phyloP scores from a whole-genome alignment of 2,329 filamentous ascomycete genomes.

The Fusarium staphyleae region DNA sequence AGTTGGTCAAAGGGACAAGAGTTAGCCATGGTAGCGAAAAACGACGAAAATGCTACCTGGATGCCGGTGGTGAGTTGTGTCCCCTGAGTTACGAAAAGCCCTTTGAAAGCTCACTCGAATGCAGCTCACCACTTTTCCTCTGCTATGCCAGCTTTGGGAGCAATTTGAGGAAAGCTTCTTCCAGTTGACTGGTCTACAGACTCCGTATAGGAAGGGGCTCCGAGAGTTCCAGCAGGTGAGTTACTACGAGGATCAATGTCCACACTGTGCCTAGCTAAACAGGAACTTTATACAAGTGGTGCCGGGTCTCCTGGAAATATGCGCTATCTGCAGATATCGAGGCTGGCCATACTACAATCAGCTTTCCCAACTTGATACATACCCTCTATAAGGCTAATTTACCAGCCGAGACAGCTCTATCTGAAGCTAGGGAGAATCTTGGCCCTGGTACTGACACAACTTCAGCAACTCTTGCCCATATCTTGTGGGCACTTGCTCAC shows the following conservation, averaged over 20 bases:
- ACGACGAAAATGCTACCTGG: conserved; percentile 42
- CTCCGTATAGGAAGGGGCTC: conserved; percentile 10
- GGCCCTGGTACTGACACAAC: conserved; percentile 46
- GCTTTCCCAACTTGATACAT: conserved; percentile 30
- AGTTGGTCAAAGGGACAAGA: conserved; percentile 34
- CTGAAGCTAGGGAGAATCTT: conserved; percentile 43
- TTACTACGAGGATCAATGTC: too few species aligned
- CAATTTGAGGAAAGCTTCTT: neutral
- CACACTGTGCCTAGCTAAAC: too few species aligned
- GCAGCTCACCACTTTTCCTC: conserved; percentile 20
- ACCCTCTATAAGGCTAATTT: conserved; percentile 32
- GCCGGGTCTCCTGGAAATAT: neutral
- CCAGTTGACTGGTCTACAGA: neutral
- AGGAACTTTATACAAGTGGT: conserved; percentile 12
- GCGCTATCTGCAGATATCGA: neutral
- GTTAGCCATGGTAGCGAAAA: conserved; percentile 38
- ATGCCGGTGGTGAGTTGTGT: conserved; percentile 38
- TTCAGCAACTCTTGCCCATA: conserved; percentile 42
- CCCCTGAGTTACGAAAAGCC: too few species aligned
- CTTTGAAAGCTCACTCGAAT: neutral
- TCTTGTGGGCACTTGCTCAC: conserved; percentile 40
- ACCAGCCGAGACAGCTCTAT: conserved; percentile 36
- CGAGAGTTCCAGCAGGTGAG: conserved; percentile 15
- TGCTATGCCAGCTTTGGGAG: conserved; percentile 11
- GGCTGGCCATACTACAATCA: neutral